Base-by-base conservation (phyloP, 208 protist species). In the Crithidia expoeki region DNA sequence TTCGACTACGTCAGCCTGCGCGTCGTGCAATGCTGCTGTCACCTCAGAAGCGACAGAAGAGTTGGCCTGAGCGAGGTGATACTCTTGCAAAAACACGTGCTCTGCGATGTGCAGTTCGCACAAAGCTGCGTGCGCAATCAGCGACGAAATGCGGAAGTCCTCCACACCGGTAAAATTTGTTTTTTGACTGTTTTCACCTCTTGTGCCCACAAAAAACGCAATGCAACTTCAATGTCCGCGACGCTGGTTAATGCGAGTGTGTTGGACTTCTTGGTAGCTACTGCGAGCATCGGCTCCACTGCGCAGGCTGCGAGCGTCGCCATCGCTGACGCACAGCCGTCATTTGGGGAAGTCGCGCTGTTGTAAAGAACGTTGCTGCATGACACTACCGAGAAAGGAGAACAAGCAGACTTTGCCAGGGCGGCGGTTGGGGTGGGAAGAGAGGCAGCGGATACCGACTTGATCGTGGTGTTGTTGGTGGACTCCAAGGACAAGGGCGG, bases 61-160 rank as follows among this genome's bases (percentile, higher is more conserved):
- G 28, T 27, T 34, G 36, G 49, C 14, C 4, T 72, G 58, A 7
- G 27, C 21, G 12, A 77, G 58, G 3, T 55, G 30, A 2, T 71
- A 49, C 36, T 77, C 72, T 23, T 77, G 72, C 64, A 34, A 23
- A 51, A 77, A 77, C 11, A 67, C 62, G 11, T 38, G 28, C 49
- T 77, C 72, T 0, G 72, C 64, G 49, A 77, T 51, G 42, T 47
- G 72, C 58, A 77, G 47, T 36, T 77, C 72, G 46, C 72, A 72
- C 61, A 63, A 77, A 17, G 72, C 72, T 11, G 72, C 72, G 0
- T 58, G 72, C 21, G 72, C 56, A n/a, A 77, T 30, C 6, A 77
- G 72, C 27, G 72, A 27, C 25, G 50, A 56, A 19, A 77, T 30
- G 23, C 44, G 30, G 21, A 70, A 65, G 1, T 0, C 55, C 1